Evolutionary conservation across 192 early-diverging fungal genomes (phyloP).

Genomic region (Mortierella claussenii): DNA sequence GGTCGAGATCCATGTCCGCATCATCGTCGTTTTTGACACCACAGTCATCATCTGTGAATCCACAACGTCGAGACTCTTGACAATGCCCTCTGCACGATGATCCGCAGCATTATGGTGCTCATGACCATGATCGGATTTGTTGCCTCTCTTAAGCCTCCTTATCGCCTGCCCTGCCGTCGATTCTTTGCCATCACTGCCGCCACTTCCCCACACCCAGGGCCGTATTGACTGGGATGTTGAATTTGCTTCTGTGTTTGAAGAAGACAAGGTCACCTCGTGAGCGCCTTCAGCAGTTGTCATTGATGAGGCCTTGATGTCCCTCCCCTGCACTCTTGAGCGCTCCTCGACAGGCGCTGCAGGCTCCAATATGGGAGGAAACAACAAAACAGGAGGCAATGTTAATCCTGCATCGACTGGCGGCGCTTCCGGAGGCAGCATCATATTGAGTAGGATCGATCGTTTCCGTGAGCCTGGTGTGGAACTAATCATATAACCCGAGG

Average conservation of each 20-base stretch:
- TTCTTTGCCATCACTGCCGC: neutral
- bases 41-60: conserved; percentile 3
- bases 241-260: conserved; percentile 1
- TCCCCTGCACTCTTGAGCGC: neutral
- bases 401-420: conserved; percentile 18
- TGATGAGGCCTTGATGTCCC: neutral
- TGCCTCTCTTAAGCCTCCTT: neutral
- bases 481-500: conserved; percentile 11
- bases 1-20: conserved; percentile 36
- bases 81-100: neutral
- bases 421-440: conserved; percentile 42
- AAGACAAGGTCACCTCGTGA: neutral
- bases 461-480: conserved; percentile 25
- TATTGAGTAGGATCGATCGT: conserved; percentile 40
- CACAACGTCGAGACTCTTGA: conserved; percentile 2
- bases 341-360: neutral
- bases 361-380: conserved; percentile 18
- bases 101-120: neutral
- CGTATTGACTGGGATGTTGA: conserved; percentile 27
- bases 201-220: conserved; percentile 8
- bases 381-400: conserved; percentile 15
- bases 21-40: conserved; percentile 16
- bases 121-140: conserved; percentile 15
- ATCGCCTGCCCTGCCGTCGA: neutral
- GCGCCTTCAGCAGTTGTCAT: neutral